A percentile compares a stretch with the other conserved stretches of the same genome.
Evolutionary conservation across 2,329 filamentous ascomycete species (phyloP).

Genomic region (Sporothrix brasiliensis): DNA sequence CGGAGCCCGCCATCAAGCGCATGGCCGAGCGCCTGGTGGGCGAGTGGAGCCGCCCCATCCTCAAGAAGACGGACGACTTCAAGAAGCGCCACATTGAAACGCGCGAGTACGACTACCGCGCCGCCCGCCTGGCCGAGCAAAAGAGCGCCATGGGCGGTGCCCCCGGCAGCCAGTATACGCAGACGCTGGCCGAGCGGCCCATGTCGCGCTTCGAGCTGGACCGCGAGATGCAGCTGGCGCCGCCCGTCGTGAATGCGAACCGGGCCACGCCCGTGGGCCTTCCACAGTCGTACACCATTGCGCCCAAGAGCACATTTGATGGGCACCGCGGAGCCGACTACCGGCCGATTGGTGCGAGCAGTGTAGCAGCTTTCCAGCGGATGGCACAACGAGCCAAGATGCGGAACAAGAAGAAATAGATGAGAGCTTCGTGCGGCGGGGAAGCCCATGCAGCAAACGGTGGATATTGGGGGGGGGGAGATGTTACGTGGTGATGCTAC

Average conservation of each 20-base stretch:
- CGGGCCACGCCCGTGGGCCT: conserved; percentile 60
- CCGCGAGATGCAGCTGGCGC: conserved; percentile 61
- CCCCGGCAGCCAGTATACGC: conserved; percentile 49
- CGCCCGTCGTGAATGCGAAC: conserved; percentile 55
- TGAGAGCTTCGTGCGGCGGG: background rate
- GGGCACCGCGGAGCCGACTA: conserved; percentile 54
- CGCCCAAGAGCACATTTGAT: conserved; percentile 65
- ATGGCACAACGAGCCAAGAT: conserved; percentile 65
- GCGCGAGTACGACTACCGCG: conserved; percentile 64
- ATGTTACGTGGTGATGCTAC: no score
- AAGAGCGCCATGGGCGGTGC: conserved; percentile 5
- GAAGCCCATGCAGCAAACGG: background rate
- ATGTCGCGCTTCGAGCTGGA: conserved; percentile 52
- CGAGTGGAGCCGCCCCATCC: conserved; percentile 93
- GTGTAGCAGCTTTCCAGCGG: conserved; percentile 66
- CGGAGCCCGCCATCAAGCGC: conserved; percentile 85
- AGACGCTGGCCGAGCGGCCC: conserved; percentile 51
- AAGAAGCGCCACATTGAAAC: conserved; percentile 75
- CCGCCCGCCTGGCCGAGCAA: conserved; percentile 56
- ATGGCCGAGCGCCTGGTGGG: conserved; percentile 89
- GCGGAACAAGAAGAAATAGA: conserved; percentile 37
- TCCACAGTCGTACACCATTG: conserved; percentile 62
- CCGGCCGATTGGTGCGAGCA: conserved; percentile 64
- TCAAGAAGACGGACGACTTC: conserved; percentile 93
- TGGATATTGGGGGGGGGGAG: background rate